Percentiles rank a stretch among this genome's conserved stretches.
Conservation (phyloP, 2,329 filamentous ascomycete species). For the Botrytis medusae region DNA sequence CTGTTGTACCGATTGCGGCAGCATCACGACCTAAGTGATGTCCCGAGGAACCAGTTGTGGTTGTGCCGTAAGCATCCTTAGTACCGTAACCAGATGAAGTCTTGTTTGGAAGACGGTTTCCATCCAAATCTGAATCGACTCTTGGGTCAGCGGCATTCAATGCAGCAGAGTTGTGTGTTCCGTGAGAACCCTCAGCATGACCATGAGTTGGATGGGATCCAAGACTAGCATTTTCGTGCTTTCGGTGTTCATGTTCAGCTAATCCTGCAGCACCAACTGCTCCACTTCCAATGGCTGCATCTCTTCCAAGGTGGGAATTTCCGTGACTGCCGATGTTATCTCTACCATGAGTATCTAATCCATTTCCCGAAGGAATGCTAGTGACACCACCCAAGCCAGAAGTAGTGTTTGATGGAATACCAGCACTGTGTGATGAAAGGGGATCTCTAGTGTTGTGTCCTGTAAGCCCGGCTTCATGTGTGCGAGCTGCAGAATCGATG, state of each 20-base stretch:
- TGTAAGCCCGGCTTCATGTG: conserved; percentile 1
- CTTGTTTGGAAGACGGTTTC: conserved; percentile 23
- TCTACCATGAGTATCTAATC: conserved; percentile 2
- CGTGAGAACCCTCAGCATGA: conserved; percentile 27
- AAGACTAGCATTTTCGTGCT: conserved; percentile 12
- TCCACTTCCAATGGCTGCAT: conserved; percentile 16
- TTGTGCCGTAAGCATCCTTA: conserved; percentile 7
- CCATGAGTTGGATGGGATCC: conserved; percentile 3
- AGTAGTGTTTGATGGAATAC: not conserved
- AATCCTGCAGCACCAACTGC: conserved; percentile 13
- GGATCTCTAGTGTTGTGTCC: conserved; percentile 6
- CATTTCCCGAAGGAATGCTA: conserved; percentile 4
- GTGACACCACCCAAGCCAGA: conserved; percentile 7
- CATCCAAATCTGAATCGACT: conserved; percentile 34
- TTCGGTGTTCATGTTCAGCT: conserved; percentile 14
- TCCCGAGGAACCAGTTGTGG: conserved; percentile 4
- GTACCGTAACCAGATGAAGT: conserved; percentile 10
- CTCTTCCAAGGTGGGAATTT: conserved; percentile 3
- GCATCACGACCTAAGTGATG: conserved; percentile 26
- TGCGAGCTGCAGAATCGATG: conserved; percentile 3
- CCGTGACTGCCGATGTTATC: conserved; percentile 4
- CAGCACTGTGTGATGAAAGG: not conserved
- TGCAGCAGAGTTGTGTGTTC: conserved; percentile 30
- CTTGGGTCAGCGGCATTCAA: conserved; percentile 29
- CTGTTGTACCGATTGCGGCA: conserved; percentile 23